Conservation (phyloP, 768 basidiomycete species). For the Hemileccinum impolitum region DNA sequence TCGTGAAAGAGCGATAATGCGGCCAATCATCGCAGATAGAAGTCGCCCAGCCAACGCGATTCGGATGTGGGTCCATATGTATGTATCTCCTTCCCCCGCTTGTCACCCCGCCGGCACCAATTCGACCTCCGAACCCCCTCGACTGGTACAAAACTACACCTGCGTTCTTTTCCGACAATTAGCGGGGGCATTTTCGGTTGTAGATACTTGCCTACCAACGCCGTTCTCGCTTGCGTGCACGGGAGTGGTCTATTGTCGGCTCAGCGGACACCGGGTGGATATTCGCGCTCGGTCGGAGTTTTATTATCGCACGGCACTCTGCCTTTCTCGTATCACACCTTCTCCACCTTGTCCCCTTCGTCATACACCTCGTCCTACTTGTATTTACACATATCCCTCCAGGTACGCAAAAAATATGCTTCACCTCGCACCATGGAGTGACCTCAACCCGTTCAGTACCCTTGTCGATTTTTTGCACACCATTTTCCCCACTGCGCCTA, state of each 20-base stretch:
- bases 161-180: neutral
- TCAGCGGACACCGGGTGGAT: conserved; percentile 15
- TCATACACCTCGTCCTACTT: conserved; percentile 24
- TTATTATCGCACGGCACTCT: conserved; percentile 29
- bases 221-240: neutral
- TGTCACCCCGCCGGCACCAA: conserved; percentile 6
- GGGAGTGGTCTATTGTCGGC: neutral
- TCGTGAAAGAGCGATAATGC: neutral
- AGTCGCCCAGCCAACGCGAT: conserved; percentile 8
- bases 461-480: conserved; percentile 28
- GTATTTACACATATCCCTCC: conserved; percentile 16
- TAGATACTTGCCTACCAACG: no score
- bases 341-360: conserved; percentile 35
- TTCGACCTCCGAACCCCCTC: conserved; percentile 11
- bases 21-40: conserved; percentile 5
- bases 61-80: conserved; percentile 8
- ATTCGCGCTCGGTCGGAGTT: conserved; percentile 37
- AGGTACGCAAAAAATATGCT: conserved; percentile 25
- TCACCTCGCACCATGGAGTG: neutral
- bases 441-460: conserved; percentile 4
- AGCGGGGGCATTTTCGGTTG: neutral
- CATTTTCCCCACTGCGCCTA: conserved; percentile 17
- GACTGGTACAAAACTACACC: neutral
- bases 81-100: neutral
- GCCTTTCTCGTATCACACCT: conserved; percentile 30